Conservation (phyloP, 225 moss, liverwort and hornwort genomes). For the Physcomitrium patens region DNA sequence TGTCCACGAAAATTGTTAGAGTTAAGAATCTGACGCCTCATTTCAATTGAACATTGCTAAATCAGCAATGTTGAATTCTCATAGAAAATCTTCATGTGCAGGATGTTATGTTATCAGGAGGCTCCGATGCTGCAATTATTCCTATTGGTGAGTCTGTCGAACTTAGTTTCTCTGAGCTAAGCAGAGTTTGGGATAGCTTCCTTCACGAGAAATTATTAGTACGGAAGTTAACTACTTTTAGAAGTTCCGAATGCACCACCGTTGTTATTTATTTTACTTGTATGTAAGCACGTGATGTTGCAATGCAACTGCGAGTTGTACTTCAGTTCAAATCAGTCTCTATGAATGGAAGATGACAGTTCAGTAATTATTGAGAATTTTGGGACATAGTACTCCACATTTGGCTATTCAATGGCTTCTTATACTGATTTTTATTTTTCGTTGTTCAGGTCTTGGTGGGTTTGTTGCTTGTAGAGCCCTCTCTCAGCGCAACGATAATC, state of each 20-base stretch:
- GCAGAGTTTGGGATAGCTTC: not conserved
- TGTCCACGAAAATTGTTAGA: too few relatives aligned
- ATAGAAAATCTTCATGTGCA: constrained; percentile 29
- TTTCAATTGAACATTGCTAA: not conserved
- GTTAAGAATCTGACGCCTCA: not conserved
- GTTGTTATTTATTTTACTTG: too few relatives aligned
- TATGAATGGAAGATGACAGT: too few relatives aligned
- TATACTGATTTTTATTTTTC: constrained; percentile 17
- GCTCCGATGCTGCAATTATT: constrained; percentile 86
- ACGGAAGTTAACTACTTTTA: not conserved
- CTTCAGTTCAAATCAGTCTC: too few relatives aligned
- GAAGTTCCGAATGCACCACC: not conserved
- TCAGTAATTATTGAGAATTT: too few relatives aligned
- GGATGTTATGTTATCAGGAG: constrained; percentile 87
- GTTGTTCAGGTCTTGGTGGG: constrained; percentile 72
- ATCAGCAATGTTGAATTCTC: constrained; percentile 3
- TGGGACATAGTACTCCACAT: not conserved
- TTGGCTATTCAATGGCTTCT: not conserved
- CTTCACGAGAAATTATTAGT: not conserved
- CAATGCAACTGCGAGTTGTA: too few relatives aligned
- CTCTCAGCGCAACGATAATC: constrained; percentile 79
- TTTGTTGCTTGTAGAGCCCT: constrained; percentile 93
- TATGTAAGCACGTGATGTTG: too few relatives aligned
- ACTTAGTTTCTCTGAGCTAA: not conserved
- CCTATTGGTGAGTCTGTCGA: constrained; percentile 68